These are phyloP conservation scores for Hanseniaspora valbyensis DNA, from an alignment of 805 yeast species.

Conservation along the genomic window DNA sequence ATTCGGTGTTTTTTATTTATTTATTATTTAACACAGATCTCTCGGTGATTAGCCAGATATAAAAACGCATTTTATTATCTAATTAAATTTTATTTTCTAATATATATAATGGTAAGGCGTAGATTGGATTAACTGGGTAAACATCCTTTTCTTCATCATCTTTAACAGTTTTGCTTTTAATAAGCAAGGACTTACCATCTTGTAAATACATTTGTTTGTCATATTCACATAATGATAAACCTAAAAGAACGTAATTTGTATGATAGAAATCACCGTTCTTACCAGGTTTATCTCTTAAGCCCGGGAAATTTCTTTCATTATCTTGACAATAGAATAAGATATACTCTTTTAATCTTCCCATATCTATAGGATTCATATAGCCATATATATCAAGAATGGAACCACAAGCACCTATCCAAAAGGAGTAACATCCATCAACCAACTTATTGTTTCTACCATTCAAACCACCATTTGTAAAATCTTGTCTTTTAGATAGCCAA, in stretches of 20 bases:
- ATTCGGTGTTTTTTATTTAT: too few relatives aligned
- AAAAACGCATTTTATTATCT: too few relatives aligned
- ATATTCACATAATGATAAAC: constrained; percentile 38
- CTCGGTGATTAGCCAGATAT: too few relatives aligned
- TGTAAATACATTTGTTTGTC: neutral
- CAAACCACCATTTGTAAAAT: constrained; percentile 69
- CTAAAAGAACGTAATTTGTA: constrained; percentile 72
- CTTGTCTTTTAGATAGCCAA: constrained; percentile 69
- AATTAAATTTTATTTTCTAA: too few relatives aligned
- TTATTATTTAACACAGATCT: too few relatives aligned
- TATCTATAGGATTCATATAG: constrained; percentile 32
- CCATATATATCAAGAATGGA: constrained; percentile 32
- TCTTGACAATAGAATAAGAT: constrained; percentile 67
- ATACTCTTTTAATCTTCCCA: constrained; percentile 52
- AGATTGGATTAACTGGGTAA: constrained; percentile 42
- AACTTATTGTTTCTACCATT: constrained; percentile 84
- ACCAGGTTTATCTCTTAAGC: constrained; percentile 83
- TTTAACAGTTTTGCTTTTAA: neutral
- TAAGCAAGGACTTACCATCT: neutral
- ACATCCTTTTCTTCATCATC: constrained; percentile 6
- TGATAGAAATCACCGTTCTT: constrained; percentile 76
- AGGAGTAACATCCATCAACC: constrained; percentile 92
- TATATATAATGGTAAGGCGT: constrained; percentile 35
- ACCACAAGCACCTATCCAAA: constrained; percentile 88
- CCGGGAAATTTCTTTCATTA: constrained; percentile 39